Evolutionary conservation across 768 basidiomycete genomes (phyloP), one percentile per base, ranked within the genome.

Genomic region (Coprinopsis sp.): DNA sequence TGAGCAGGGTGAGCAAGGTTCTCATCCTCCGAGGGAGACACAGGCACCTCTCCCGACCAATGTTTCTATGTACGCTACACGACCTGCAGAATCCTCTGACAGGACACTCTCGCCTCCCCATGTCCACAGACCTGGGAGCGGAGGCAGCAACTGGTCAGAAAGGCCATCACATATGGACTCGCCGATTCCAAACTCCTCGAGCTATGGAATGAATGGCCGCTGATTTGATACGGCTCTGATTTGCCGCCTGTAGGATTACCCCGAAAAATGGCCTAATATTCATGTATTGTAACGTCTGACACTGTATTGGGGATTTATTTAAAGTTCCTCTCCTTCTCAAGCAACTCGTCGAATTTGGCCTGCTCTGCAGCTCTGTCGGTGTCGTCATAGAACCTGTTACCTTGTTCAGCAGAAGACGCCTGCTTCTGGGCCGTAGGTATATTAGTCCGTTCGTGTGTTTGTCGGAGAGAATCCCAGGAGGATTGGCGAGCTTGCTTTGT

Each of bases 401-500:
- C 42, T 30, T 54, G 47, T 13, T 43, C 24, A 19, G 12, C n/a
- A 14, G 19, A 43, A 34, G 29, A 25, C 40, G 21, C 36, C 37
- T 21, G 52, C 43, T 33, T 36, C 38, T 14, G 52, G 47, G 28
- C 53, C 49, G 40, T n/a, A n/a, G 59, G 51, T 2, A 69, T 46
- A 46, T 63, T 49, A 7, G 56, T 47, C 50, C 66, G 70, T 58
- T 76, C 74, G 51, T 82, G 72, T 37, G 67, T 69, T 58, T 84
- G 81, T 25, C 86, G 78, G 18, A 88, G 67, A 21, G 65, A 60
- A 54, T 87, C 86, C 86, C 86, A 87, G 3, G 82, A 70, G 16
- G 86, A 86, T 29, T 61, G 69, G 13, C 63, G 48, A 24, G 62
- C 65, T 16, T 67, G 62, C 13, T 65, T 66, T 37, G 59, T 52